Evolutionary conservation across 371 early-diverging fungal genomes (phyloP).

Genomic region (Fennellomyces sp.): DNA sequence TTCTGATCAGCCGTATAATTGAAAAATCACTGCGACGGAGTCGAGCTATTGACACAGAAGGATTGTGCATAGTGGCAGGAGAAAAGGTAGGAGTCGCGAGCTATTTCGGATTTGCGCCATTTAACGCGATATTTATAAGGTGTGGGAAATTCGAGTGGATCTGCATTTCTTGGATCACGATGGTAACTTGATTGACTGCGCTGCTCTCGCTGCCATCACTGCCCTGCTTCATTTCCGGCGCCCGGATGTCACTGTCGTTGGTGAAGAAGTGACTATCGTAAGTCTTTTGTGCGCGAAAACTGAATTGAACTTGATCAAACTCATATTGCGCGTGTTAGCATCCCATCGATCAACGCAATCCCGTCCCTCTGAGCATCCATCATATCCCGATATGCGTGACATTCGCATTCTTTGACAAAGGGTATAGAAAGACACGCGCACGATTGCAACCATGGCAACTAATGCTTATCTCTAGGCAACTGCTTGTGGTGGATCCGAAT

Average conservation of each 20-base stretch:
- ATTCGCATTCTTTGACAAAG: constrained; percentile 88
- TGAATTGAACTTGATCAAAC: not conserved
- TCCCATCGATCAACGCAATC: constrained; percentile 80
- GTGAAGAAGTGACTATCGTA: constrained; percentile 89
- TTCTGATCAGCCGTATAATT: constrained; percentile 80
- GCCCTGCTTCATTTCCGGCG: constrained; percentile 90
- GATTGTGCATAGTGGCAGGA: constrained; percentile 95
- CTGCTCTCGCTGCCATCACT: constrained; percentile 88
- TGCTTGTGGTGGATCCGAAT: constrained; percentile 84
- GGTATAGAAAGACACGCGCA: constrained; percentile 59
- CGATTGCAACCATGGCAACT: not conserved
- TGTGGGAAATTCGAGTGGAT: constrained; percentile 92
- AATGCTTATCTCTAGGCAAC: constrained; percentile 50
- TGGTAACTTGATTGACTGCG: constrained; percentile 92
- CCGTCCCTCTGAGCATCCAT: constrained; percentile 91
- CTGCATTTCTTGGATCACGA: constrained; percentile 91
- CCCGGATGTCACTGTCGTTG: constrained; percentile 92
- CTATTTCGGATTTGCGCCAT: not conserved
- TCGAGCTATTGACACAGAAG: constrained; percentile 94
- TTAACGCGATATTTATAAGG: too few relatives aligned
- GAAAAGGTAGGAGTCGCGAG: constrained; percentile 64
- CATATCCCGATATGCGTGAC: constrained; percentile 93
- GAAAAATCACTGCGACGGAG: constrained; percentile 87
- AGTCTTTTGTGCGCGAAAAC: constrained; percentile 20
- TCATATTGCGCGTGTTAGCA: constrained; percentile 62